Conservation (phyloP, 495 filamentous ascomycete species). For the Aspergillus wentii region DNA sequence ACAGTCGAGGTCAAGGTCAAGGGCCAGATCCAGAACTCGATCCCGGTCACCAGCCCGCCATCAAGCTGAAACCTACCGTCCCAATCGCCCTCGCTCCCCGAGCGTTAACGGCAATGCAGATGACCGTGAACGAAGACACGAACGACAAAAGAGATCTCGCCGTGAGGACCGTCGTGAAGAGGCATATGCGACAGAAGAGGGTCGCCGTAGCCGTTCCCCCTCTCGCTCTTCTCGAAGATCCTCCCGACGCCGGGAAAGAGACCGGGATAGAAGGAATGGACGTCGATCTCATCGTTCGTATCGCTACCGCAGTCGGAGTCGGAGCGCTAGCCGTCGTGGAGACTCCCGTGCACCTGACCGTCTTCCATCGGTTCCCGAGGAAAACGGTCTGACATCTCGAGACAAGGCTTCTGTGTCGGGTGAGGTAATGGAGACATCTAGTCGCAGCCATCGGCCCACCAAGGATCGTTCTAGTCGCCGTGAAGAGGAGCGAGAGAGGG, state of each 20-base stretch:
- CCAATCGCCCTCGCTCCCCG: slow-evolving; percentile 54
- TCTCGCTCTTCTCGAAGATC: slow-evolving; percentile 49
- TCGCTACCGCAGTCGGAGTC: slow-evolving; percentile 39
- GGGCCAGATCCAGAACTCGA: slow-evolving; percentile 26
- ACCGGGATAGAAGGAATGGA: slow-evolving; percentile 36
- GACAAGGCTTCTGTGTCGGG: slow-evolving; percentile 7
- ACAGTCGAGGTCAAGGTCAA: slow-evolving; percentile 27
- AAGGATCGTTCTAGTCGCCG: slow-evolving; percentile 38
- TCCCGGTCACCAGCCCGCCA: slow-evolving; percentile 37
- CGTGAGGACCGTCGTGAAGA: slow-evolving; percentile 47
- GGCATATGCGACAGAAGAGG: slow-evolving; percentile 30
- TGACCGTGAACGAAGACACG: slow-evolving; percentile 40
- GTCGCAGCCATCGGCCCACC: slow-evolving; percentile 23
- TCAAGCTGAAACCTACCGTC: slow-evolving; percentile 48
- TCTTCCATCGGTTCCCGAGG: slow-evolving; percentile 13
- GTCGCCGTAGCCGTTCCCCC: slow-evolving; percentile 45
- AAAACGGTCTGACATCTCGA: slow-evolving; percentile 13
- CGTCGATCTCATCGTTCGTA: slow-evolving; percentile 42
- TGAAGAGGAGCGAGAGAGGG: slow-evolving; percentile 26
- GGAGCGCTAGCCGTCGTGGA: slow-evolving; percentile 23
- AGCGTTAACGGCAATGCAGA: slow-evolving; percentile 44
- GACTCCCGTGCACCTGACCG: slow-evolving; percentile 21
- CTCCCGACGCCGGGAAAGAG: slow-evolving; percentile 43
- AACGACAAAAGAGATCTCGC: slow-evolving; percentile 39
- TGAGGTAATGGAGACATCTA: slow-evolving; percentile 9